Evolutionary conservation across 2,329 filamentous ascomycete species (phyloP).

Genomic region (Fusarium floridanum): DNA sequence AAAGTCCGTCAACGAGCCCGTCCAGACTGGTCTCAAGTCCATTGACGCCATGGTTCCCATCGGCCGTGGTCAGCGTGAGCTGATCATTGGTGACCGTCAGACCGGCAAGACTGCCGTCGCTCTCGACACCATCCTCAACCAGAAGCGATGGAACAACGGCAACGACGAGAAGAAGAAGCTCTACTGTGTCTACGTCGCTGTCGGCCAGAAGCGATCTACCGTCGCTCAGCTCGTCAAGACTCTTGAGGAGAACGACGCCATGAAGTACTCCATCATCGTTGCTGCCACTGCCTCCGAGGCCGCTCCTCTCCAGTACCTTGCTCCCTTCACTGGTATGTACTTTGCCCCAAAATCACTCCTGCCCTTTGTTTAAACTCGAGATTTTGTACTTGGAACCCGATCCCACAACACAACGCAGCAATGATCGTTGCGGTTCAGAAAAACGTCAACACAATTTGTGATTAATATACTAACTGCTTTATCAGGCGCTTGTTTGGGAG

Average conservation of each 20-base stretch:
- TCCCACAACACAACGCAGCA: neutral
- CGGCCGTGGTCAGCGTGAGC: conserved; percentile 99
- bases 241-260: conserved; percentile 98
- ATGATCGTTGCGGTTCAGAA: neutral
- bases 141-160: conserved; percentile 95
- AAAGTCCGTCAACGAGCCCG: conserved; percentile 96
- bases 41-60: conserved; percentile 99
- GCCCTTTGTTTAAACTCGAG: neutral
- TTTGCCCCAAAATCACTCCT: neutral
- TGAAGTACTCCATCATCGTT: conserved; percentile 97
- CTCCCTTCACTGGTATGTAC: conserved; percentile 83
- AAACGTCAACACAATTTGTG: neutral
- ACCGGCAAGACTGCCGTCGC: conserved; percentile 99
- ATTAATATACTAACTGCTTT: neutral
- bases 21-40: conserved; percentile 99
- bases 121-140: conserved; percentile 98
- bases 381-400: neutral
- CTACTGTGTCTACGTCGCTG: conserved; percentile 99
- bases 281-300: conserved; percentile 98
- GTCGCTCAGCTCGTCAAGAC: conserved; percentile 99
- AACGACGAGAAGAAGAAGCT: conserved; percentile 97
- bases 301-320: conserved; percentile 92
- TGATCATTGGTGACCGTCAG: conserved; percentile 99
- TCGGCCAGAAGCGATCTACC: conserved; percentile 99
- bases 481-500: conserved; percentile 59